These are phyloP conservation scores for Melanomma pulvis-pyrius DNA, from an alignment of 495 filamentous ascomycete genomes.

Conservation along the genomic window DNA sequence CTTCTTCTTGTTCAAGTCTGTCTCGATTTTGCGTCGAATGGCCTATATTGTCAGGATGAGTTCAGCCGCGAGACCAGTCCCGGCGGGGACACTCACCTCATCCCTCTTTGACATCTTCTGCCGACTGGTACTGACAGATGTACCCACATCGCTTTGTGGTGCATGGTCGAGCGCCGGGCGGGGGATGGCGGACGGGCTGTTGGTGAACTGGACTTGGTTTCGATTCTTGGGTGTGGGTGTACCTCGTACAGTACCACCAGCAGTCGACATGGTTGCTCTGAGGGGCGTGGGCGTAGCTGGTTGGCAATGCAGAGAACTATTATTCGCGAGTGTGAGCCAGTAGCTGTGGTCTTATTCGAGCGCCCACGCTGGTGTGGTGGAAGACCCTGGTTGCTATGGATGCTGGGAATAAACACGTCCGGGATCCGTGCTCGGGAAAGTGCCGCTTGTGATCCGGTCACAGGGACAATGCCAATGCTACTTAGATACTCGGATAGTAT, in stretches of 20 bases:
- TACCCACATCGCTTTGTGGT: conserved; percentile 67
- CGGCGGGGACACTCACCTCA: conserved; percentile 69
- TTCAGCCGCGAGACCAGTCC: not conserved
- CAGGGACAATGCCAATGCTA: not conserved
- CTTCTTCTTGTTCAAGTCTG: conserved; percentile 96
- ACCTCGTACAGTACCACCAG: conserved; percentile 61
- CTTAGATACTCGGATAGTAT: not conserved
- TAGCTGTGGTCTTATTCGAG: conserved; percentile 18
- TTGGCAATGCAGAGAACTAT: conserved; percentile 19
- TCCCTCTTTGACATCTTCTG: conserved; percentile 95
- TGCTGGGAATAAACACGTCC: conserved; percentile 28
- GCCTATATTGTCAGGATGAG: conserved; percentile 62
- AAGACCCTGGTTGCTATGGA: conserved; percentile 27
- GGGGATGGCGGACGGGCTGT: conserved; percentile 79
- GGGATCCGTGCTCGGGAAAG: conserved; percentile 12
- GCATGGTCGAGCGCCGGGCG: conserved; percentile 74
- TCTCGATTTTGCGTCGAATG: conserved; percentile 94
- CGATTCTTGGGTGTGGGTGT: conserved; percentile 71
- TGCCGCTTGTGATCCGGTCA: conserved; percentile 12
- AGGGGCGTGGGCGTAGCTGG: not conserved
- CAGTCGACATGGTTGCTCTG: conserved; percentile 57
- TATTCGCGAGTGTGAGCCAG: conserved; percentile 21
- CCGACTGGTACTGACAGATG: conserved; percentile 81
- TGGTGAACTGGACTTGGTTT: conserved; percentile 69
- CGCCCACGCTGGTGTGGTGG: not conserved